A percentile compares a stretch with the other conserved stretches of the same genome.
These are phyloP conservation scores for Cystofilobasidium bisporidii DNA, from an alignment of 768 basidiomycete genomes.

Conservation along the genomic window DNA sequence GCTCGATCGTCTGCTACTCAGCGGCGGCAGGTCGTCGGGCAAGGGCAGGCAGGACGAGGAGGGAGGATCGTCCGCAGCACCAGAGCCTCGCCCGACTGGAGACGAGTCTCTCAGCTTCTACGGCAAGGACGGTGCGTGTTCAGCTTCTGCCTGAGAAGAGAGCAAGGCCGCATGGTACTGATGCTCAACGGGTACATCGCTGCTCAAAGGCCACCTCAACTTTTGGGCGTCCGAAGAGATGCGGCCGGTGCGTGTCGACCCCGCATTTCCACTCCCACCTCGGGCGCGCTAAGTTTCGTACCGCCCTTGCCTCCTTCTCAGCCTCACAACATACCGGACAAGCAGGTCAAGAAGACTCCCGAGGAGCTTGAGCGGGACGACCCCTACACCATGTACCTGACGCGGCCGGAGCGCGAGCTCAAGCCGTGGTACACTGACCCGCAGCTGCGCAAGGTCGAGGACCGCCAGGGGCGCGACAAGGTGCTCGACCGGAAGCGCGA, in stretches of 20 bases:
- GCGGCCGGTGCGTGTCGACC: background rate
- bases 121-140: slow-evolving; percentile 5
- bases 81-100: too few species aligned
- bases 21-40: slow-evolving; percentile 7
- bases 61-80: too few species aligned
- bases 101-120: background rate
- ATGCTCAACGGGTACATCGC: too few species aligned
- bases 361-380: slow-evolving; percentile 24
- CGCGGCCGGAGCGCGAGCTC: slow-evolving; percentile 18
- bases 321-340: background rate
- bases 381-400: slow-evolving; percentile 27
- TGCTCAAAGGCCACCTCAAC: slow-evolving; percentile 21
- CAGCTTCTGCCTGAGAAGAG: too few species aligned
- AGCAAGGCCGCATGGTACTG: too few species aligned
- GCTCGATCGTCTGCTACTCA: slow-evolving; percentile 9
- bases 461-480: slow-evolving; percentile 11
- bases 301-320: background rate
- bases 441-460: slow-evolving; percentile 15
- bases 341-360: background rate
- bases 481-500: slow-evolving; percentile 7
- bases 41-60: slow-evolving; percentile 29
- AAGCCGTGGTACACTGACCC: slow-evolving; percentile 26
- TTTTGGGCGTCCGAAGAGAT: slow-evolving; percentile 24
- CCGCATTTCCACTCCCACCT: background rate
- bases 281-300: background rate